Evolutionary conservation across 164 flowering plant genomes (phyloP), one percentile per base, ranked within the genome.

Genomic region (Magnolia kwangsiensis): DNA sequence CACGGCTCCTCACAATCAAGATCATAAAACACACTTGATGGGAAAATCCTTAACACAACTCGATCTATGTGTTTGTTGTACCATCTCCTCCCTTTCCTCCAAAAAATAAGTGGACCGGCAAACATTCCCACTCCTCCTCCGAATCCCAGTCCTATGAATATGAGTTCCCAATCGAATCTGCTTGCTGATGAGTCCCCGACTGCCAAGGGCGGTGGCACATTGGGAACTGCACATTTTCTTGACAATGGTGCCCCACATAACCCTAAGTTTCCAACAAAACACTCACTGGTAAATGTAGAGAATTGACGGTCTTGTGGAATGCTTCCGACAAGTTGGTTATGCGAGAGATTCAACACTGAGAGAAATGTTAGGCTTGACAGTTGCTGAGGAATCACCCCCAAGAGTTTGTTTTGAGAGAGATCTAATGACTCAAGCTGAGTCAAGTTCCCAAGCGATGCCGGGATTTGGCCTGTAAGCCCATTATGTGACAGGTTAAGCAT

Each of bases 1-100:
- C 51, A 71, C 18, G 64, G 29, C 7, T 80, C 69, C 19, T 77
- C 68, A 63, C 61, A 78, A 37, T 75, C 72, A 7, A 66, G 69
- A 75, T 82, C 84, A 59, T 63, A 20, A 13, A 83, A 67, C 51
- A 82, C 81, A 23, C 82, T 7, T 63, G 74, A 69, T 11, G 86
- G 84, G 50, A 87, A 72, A 37, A 37, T 37, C 45, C 4, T 37
- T 37, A 5, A 37, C 45, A 5, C 45, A 3, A 37, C 45, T 37
- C 21, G 14, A 8, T 61, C 64, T 5, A 61, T 5, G 14, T 61
- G 64, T 19, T 61, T 61, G 64, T 4, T 16, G 7, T 14, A 61
- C 64, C 64, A 19, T 20, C 21, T 19, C 20, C 64, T 61, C 6
- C 5, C 21, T 1, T 20, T 19, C 7, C 20, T 19, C 21, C 6